phyloP scores from a whole-genome alignment of 805 yeast species.

The Blastobotrys mokoenaii region DNA sequence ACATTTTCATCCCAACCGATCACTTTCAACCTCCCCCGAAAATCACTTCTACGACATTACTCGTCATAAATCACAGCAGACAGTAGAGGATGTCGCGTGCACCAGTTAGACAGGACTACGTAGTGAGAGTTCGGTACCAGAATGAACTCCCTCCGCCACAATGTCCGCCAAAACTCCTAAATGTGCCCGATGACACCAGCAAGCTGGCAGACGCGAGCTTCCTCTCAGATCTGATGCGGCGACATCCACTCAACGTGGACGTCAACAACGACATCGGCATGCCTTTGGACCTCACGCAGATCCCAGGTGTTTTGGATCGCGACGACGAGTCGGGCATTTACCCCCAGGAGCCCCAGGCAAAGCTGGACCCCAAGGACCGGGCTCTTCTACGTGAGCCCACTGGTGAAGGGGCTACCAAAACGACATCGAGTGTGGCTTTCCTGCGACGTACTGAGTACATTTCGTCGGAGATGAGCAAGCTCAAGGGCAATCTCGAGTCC shows the following conservation, averaged over 20 bases:
- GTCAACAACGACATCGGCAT: conserved; percentile 53
- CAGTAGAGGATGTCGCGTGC: not conserved
- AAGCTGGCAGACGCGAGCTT: conserved; percentile 44
- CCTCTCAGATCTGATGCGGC: conserved; percentile 63
- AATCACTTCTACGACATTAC: too few relatives aligned
- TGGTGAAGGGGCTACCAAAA: conserved; percentile 27
- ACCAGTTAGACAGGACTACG: conserved; percentile 30
- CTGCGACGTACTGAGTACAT: conserved; percentile 92
- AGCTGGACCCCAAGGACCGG: conserved; percentile 71
- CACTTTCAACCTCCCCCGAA: too few relatives aligned
- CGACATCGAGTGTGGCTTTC: conserved; percentile 49
- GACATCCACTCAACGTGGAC: conserved; percentile 55
- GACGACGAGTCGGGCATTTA: conserved; percentile 41
- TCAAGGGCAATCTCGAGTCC: conserved; percentile 17
- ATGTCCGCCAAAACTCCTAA: conserved; percentile 76
- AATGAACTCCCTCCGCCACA: conserved; percentile 92
- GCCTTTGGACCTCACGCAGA: conserved; percentile 60
- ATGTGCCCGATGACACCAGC: conserved; percentile 40
- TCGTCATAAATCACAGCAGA: too few relatives aligned
- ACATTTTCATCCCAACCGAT: too few relatives aligned
- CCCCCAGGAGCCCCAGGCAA: conserved; percentile 32
- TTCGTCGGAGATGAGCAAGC: conserved; percentile 46
- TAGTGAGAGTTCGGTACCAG: conserved; percentile 71
- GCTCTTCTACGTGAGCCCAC: conserved; percentile 74
- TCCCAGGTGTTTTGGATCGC: conserved; percentile 61